Evolutionary conservation across 164 flowering plant genomes (phyloP), one percentile per base, ranked within the genome.

Genomic region (Euptelea pleiosperma): DNA sequence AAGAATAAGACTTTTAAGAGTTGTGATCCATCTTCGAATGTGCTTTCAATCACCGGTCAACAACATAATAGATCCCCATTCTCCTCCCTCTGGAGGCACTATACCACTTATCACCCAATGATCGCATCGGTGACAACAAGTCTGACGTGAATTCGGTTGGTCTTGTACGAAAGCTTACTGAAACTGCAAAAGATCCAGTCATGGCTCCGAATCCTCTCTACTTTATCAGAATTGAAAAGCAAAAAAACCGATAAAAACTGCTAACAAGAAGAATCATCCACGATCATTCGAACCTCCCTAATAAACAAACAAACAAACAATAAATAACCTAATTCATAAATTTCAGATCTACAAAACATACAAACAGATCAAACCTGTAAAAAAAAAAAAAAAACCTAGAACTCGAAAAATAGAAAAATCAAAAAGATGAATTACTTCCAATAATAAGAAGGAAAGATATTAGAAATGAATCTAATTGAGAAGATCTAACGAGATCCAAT

Each of bases 131-230:
- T 19, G 35, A 30, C 28, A 24, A 55, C 28, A 55, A 21, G 4
- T 34, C 29, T 6, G 18, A 57, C 35, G 19, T 34, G 25, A 58
- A 36, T 47, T 35, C 21, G 31, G 31, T 58, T 25, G 43, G 29
- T 34, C 16, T 46, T 21, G 16, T 24, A 21, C 7, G 31, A 31
- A 44, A 57, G 25, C 39, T 45, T 22, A 45, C 30, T 45, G 53
- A 35, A 26, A 47, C 8, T 7, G 37, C 14, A 47, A 30, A 48
- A 48, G 41, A 47, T 59, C 54, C 54, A 47, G 29, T 59, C 62
- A 59, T 59, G 25, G 44, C 53, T 31, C n/a, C 8, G 19, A 21
- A 8, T 28, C 21, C 7, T 6, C 8, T 29, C 28, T 10, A n/a
- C 28, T 9, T 9, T 25, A 39, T 15, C 43, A 24, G 16, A 8